These are phyloP conservation scores for Schizonepeta tenuifolia DNA, from an alignment of 257 asterid species.

Conservation along the genomic window DNA sequence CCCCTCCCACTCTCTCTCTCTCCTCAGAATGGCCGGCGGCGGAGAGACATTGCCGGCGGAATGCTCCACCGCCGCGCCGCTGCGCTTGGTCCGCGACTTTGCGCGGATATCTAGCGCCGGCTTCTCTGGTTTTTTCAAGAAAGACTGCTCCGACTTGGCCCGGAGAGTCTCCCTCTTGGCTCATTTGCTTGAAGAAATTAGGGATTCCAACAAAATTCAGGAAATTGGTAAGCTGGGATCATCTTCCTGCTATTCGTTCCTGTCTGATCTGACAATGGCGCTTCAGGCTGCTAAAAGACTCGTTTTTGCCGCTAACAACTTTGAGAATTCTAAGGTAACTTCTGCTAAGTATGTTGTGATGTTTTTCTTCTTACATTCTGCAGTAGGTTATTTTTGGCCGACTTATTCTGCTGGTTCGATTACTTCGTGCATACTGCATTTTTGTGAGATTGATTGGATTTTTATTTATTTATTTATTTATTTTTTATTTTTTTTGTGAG, in stretches of 20 bases:
- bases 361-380: not conserved
- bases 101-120: slow-evolving; percentile 67
- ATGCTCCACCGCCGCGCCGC: slow-evolving; percentile 41
- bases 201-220: slow-evolving; percentile 47
- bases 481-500: slow-evolving; percentile 15
- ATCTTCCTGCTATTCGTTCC: slow-evolving; percentile 45
- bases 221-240: slow-evolving; percentile 37
- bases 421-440: slow-evolving; percentile 13
- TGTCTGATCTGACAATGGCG: slow-evolving; percentile 63
- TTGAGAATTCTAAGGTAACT: slow-evolving; percentile 44
- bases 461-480: not conserved
- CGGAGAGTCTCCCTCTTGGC: slow-evolving; percentile 78
- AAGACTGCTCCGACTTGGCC: slow-evolving; percentile 81
- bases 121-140: slow-evolving; percentile 75
- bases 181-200: slow-evolving; percentile 82
- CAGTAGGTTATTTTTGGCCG: not conserved
- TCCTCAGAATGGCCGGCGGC: slow-evolving; percentile 65
- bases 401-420: slow-evolving; percentile 8
- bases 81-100: slow-evolving; percentile 66
- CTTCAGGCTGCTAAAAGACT: slow-evolving; percentile 61
- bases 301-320: slow-evolving; percentile 52
- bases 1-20: slow-evolving; percentile 31
- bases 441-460: slow-evolving; percentile 23
- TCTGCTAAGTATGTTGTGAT: slow-evolving; percentile 39
- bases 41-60: slow-evolving; percentile 47